Evolutionary conservation across 2,329 filamentous ascomycete genomes (phyloP), one percentile per base, ranked within the genome.

Genomic region (Diaporthe humulicola): DNA sequence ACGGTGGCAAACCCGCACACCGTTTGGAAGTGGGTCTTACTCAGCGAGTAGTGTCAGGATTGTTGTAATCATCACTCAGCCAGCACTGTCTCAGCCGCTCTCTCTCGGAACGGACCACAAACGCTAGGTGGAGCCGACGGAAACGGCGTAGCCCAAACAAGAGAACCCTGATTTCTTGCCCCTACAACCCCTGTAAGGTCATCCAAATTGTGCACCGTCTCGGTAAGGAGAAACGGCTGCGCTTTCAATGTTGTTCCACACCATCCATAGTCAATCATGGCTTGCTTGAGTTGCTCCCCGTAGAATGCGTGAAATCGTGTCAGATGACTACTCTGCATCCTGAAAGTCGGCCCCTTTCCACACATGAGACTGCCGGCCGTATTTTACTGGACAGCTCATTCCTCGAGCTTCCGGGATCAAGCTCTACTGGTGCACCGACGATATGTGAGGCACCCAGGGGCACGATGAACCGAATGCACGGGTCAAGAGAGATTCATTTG

Each of bases 31-130:
- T 17, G 48, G 48, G 25, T 50, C 48, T 67, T 30, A 45, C 1
- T 64, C 25, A n/a, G 60, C 40, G 6, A n/a, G 28, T 22, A 33
- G 60, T 33, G 36, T 12, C 22, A 2, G 6, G 22, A 9, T 38
- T 38, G 19, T 58, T 38, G 64, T 69, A 52, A 54, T 69, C 64
- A 69, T 69, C 64, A 69, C 64, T 69, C 64, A 69, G 64, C 64
- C 64, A 69, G 64, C 64, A n/a, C 7, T 40, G 30, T 54, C n/a
- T 54, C 64, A 54, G 33, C 48, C 45, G 19, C 12, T 15, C 14
- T 36, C 4, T 2, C 10, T 12, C 14, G 33, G n/a, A 69, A 54
- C 64, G 33, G 33, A 3, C 19, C 14, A 36, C 14, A 28, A 28
- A 69, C 45, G 33, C 45, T n/a, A 19, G n/a, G 22, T 33, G 48